A percentile compares a stretch with the other conserved stretches of the same genome.
Conservation (phyloP, 75 land plant species). For the Pinus albicaulis region DNA sequence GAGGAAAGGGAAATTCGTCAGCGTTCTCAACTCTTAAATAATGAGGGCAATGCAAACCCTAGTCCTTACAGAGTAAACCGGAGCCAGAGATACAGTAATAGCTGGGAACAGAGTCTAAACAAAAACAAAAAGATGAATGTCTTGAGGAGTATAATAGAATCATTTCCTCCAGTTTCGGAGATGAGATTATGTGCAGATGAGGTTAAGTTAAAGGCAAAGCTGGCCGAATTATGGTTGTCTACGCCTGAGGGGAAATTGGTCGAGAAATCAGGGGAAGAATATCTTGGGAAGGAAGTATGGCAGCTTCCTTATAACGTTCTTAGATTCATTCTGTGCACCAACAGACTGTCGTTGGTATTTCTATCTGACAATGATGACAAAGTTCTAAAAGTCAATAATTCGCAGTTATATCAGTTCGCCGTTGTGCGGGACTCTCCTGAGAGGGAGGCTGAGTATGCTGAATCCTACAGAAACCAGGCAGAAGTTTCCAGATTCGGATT, state of each 20-base stretch:
- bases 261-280: background rate
- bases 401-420: conserved; percentile 18
- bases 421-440: conserved; percentile 27
- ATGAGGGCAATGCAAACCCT: too few relatives aligned
- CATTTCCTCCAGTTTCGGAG: conserved; percentile 16
- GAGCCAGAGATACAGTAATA: background rate
- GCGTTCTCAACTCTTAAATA: background rate
- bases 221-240: conserved; percentile 7
- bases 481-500: conserved; percentile 25
- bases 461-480: background rate
- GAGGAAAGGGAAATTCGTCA: conserved; percentile 15
- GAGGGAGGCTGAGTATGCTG: conserved; percentile 21
- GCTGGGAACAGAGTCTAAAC: background rate
- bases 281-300: background rate
- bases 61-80: too few relatives aligned
- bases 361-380: background rate
- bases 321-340: conserved; percentile 23
- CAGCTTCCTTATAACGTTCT: conserved; percentile 17
- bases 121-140: conserved; percentile 8
- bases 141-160: conserved; percentile 5
- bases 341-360: conserved; percentile 14
- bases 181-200: conserved; percentile 21
- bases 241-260: background rate
- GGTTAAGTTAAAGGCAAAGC: conserved; percentile 1
- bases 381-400: background rate